Base-by-base conservation (phyloP, 257 asterid species). In the Capsicum rhomboideum region DNA sequence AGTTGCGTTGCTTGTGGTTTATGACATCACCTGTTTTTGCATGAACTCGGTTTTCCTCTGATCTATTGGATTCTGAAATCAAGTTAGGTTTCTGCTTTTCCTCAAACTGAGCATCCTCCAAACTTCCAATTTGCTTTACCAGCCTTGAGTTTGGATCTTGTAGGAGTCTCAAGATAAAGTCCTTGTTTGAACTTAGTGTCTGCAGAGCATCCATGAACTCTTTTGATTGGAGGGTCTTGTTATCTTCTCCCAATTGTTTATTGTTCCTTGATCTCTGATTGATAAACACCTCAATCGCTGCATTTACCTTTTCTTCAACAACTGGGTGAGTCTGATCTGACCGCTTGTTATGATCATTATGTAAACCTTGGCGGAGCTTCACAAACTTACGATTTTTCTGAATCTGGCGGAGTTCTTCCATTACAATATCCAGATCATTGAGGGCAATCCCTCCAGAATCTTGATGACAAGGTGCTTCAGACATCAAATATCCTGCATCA, bases 121-220 rank as follows among this genome's bases (percentile, higher is more conserved):
- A 85, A 79, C 80, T 84, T 82, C 89, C 90, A 20, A 91, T 90
- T 28, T 86, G 94, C 86, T 92, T 89, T 42, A 90, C 87, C 59
- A 91, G 85, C 71, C 59, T 86, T 3, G 94, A 91, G 84, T 92
- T 83, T 23, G 92, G 94, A 85, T 94, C 97, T 89, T 90, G 85
- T 17, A 93, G 86, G 84, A 92, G 91, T 89, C 89, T 89, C 83
- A 91, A 91, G 87, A 92, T 90, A 71, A 87, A 80, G 68, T 91
- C 95, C 82, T 89, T 87, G 80, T 93, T 89, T 53, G 82, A 88
- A 88, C 91, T 89, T 50, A 97, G 59, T 3, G 83, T 86, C 85
- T 91, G 87, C 84, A 96, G 82, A 85, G 94, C 94, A 92, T 97
- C 96, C 90, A 88, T 82, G 82, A 91, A 86, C 86, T 93, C 98